Evolutionary conservation across 2,329 filamentous ascomycete genomes (phyloP).

Genomic region (Pyrenophora tritici-repentis): DNA sequence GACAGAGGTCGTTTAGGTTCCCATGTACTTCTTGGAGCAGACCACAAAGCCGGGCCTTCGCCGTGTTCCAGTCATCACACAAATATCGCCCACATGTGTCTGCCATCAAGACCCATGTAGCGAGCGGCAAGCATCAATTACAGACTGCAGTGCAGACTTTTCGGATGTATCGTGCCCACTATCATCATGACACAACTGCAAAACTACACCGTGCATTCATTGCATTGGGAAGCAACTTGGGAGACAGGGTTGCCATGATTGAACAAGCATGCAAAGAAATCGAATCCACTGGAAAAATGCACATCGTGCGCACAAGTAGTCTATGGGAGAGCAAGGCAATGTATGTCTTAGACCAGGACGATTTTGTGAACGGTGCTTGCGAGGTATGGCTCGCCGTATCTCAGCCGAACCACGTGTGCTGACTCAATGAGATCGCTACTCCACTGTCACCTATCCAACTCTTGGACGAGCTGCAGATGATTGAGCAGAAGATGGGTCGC

Average conservation of each 20-base stretch:
- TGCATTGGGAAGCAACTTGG: slow-evolving; percentile 90
- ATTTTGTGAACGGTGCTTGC: slow-evolving; percentile 90
- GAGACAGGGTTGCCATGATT: slow-evolving; percentile 82
- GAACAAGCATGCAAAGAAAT: slow-evolving; percentile 82
- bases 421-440: slow-evolving; percentile 72
- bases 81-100: neutral
- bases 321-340: slow-evolving; percentile 96
- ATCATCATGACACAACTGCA: neutral
- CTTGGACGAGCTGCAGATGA: slow-evolving; percentile 78
- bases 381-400: slow-evolving; percentile 65
- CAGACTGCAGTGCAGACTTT: neutral
- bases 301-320: slow-evolving; percentile 77
- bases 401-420: slow-evolving; percentile 1
- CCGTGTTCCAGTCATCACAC: slow-evolving; percentile 2
- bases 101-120: neutral
- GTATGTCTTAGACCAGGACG: slow-evolving; percentile 89
- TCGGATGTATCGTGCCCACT: neutral
- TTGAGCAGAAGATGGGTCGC: slow-evolving; percentile 80
- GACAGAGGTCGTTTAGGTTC: too few species aligned
- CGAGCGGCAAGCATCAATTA: neutral
- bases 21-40: neutral
- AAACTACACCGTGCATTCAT: slow-evolving; percentile 66
- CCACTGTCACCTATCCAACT: slow-evolving; percentile 73
- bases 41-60: neutral
- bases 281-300: slow-evolving; percentile 69